phyloP scores from a whole-genome alignment of 2,329 filamentous ascomycete species.

The Fusarium sp. region DNA sequence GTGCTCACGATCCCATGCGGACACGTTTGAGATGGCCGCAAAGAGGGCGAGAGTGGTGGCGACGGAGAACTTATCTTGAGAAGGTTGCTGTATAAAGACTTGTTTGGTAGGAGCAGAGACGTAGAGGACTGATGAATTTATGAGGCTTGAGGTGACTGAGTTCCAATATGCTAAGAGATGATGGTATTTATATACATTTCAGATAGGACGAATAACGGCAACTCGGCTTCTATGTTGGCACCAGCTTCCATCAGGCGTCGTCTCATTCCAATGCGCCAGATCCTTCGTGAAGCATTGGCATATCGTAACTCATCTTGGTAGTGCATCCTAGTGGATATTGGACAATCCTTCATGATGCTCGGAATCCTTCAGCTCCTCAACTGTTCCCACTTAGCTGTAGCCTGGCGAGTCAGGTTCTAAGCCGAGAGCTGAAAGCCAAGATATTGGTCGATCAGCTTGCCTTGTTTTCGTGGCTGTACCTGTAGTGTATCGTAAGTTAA shows the following conservation, averaged over 20 bases:
- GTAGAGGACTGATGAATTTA: not conserved
- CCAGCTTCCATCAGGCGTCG: not conserved
- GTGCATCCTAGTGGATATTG: not conserved
- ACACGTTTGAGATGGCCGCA: not conserved
- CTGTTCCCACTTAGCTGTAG: not conserved
- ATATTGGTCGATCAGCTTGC: not conserved
- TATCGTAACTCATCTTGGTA: not conserved
- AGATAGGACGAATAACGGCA: not conserved
- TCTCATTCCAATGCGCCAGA: not conserved
- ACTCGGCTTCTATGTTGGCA: not conserved
- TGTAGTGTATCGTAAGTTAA: not conserved
- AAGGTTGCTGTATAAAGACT: no score
- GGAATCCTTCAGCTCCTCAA: not conserved
- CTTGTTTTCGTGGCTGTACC: not conserved
- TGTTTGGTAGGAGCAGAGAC: not conserved
- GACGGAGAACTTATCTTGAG: no score
- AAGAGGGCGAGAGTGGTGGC: not conserved
- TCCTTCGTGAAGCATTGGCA: not conserved
- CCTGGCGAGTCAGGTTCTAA: not conserved
- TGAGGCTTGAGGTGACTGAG: no score
- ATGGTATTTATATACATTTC: not conserved
- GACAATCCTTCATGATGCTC: not conserved
- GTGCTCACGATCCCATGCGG: not conserved
- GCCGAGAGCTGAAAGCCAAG: not conserved
- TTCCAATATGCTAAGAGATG: no score